Evolutionary conservation across 2,329 filamentous ascomycete genomes (phyloP), one percentile per base, ranked within the genome.

Genomic region (Xylariaceae sp.): DNA sequence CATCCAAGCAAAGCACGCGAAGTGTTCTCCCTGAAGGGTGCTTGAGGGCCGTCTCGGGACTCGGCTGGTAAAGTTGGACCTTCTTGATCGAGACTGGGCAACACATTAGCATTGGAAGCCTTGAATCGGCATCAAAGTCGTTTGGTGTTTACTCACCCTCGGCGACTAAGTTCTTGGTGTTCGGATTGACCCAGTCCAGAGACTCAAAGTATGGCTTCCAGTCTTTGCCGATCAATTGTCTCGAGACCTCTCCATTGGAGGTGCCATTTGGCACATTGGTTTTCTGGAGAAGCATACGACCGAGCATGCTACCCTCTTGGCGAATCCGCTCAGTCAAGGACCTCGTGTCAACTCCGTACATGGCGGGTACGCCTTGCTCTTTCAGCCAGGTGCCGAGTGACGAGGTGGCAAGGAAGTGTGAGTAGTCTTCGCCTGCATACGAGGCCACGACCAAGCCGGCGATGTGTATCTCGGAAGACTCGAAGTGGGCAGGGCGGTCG

Each of bases 321-420:
- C 94, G 84, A 63, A 99, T 96, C 68, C 87, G 88, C 81, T 97
- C 97, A 47, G 94, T 99, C 70, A 99, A 76, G 50, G 89, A 87
- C 69, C 94, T 82, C 42, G 94, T 99, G 75, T 99, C 94, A 55
- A 99, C 87, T 53, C 91, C 94, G 68, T 94, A 94, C 71, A 99
- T 91, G 65, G 92, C 94, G 39, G 94, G 94, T 50, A 99, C 81
- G 54, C 86, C 89, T 73, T 97, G 89, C 74, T 97, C 91, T 77
- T 97, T 96, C 66, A 99, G 81, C 94, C 94, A 99, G 70, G 88
- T 81, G 55, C 93, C 93, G 47, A 99, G 79, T 3, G 93, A 97
- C 42, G 92, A 97, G 60, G 83, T 80, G 42, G 94, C 94, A 53
- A 99, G 81, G 76, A 90, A 90, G 75, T 99, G 94, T 14, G 93